Base-by-base conservation (phyloP, 2,329 filamentous ascomycete genomes). In the Alternaria alternata region DNA sequence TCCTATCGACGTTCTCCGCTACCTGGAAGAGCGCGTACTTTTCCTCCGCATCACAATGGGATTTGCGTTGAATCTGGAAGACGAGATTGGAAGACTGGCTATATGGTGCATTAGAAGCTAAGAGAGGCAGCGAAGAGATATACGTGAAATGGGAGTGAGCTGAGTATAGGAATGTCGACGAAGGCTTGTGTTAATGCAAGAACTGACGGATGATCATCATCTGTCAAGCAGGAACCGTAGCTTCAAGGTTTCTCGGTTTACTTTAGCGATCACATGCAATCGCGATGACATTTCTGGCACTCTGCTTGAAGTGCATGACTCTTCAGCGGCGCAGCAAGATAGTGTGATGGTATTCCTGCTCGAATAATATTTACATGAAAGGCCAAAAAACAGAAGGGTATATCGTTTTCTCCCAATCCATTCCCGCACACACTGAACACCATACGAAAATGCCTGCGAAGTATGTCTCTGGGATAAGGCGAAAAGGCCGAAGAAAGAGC, bases 21-120 rank as follows among this genome's bases (percentile, higher is more conserved):
- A 80, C 43, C 70, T 88, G 5, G 84, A 88, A 64, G 81, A 84
- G 62, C 76, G 83, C 4, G 67, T 88, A 48, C 54, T 84, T 14
- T 87, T 84, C 63, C 73, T 85, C 49, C 80, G 86, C 16, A 67
- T 87, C 8, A 86, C 83, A 16, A 63, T 89, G 66, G 79, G 83
- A 5, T 87, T 89, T 69, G 87, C 84, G 1, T 85, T 86, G 83
- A 80, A 79, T 18, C 72, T 78, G 8, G 68, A 67, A 55, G 76
- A 60, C 65, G 71, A 64, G 48, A 66, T 70, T 34, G 75, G 69
- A 2, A 62, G 75, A 52, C 38, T 78, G 48, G 74, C 65, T 8
- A 60, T 79, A n/a, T 78, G 74, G 75, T 71, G 69, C 56, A 65
- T 78, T 16, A 62, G 62, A 48, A 70, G 59, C 26, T 75, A 54